phyloP scores from a whole-genome alignment of 1,284 basidiomycete genomes.

The Pseudozyma tsukubaensis region DNA sequence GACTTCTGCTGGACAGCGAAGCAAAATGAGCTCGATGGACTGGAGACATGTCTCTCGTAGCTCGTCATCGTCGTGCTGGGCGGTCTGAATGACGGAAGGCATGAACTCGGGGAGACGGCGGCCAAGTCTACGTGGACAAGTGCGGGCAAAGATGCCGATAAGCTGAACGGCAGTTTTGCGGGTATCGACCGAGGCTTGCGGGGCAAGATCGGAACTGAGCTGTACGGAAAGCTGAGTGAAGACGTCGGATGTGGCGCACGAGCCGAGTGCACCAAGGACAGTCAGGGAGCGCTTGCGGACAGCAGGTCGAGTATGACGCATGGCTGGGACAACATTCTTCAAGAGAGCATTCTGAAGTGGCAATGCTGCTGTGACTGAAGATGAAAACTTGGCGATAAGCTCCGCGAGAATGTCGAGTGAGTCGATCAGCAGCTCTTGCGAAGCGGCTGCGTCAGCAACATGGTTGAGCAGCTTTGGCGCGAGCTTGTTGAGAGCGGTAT shows the following conservation, averaged over 20 bases:
- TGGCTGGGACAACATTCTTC: conserved; percentile 74
- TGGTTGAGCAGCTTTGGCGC: conserved; percentile 82
- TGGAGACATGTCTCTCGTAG: conserved; percentile 72
- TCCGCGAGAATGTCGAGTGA: conserved; percentile 90
- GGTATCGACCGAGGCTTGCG: conserved; percentile 69
- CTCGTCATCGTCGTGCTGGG: conserved; percentile 82
- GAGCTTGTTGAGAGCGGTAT: conserved; percentile 83
- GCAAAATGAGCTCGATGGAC: conserved; percentile 76
- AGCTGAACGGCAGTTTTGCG: conserved; percentile 83
- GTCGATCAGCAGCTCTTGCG: conserved; percentile 86
- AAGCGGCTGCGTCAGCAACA: conserved; percentile 71
- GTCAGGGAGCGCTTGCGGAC: conserved; percentile 59
- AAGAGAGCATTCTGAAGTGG: conserved; percentile 74
- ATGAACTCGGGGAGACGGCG: conserved; percentile 68
- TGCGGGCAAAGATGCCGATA: conserved; percentile 74
- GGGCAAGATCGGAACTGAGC: conserved; percentile 43
- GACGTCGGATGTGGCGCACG: conserved; percentile 53
- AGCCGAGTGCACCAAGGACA: conserved; percentile 78
- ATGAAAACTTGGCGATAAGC: conserved; percentile 77
- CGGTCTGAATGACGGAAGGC: conserved; percentile 76
- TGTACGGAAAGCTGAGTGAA: conserved; percentile 57
- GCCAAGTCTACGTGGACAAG: conserved; percentile 57
- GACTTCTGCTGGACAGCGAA: conserved; percentile 85
- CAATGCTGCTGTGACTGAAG: conserved; percentile 69
- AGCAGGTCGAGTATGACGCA: conserved; percentile 50